phyloP scores from a whole-genome alignment of 306 rosid genomes.

The Inga leiocalycina region DNA sequence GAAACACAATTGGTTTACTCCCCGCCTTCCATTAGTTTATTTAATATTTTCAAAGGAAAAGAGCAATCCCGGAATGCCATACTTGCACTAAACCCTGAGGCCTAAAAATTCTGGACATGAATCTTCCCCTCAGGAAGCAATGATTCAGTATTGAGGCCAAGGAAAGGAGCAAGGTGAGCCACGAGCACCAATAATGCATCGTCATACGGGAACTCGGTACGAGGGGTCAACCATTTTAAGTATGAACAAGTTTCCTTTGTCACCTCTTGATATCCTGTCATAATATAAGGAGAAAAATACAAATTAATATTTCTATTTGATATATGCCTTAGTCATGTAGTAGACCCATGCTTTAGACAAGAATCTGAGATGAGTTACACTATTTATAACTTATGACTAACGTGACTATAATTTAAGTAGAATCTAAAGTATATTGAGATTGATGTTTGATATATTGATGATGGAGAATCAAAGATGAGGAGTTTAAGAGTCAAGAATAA shows the following conservation, averaged over 20 bases:
- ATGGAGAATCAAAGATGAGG: neutral
- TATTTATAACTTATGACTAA: neutral
- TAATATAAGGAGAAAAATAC: neutral
- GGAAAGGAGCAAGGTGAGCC: neutral
- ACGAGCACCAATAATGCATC: neutral
- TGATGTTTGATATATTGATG: neutral
- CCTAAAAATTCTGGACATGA: neutral
- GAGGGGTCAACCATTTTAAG: slow-evolving; percentile 87
- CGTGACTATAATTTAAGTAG: neutral
- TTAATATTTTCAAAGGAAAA: neutral
- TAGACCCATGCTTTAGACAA: no score
- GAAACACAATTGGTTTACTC: neutral
- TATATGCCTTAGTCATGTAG: neutral
- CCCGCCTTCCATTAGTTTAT: neutral
- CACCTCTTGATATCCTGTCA: slow-evolving; percentile 89
- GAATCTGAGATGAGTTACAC: neutral
- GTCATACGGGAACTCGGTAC: slow-evolving; percentile 70
- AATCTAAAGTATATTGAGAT: neutral
- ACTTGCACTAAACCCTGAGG: neutral
- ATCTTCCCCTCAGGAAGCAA: neutral
- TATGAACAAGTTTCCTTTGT: slow-evolving; percentile 88
- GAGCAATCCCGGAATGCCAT: neutral
- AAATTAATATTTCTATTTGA: neutral
- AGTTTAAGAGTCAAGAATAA: no score
- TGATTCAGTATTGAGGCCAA: neutral